Conservation (phyloP, 768 basidiomycete species). For the Ephemerocybe angulata region DNA sequence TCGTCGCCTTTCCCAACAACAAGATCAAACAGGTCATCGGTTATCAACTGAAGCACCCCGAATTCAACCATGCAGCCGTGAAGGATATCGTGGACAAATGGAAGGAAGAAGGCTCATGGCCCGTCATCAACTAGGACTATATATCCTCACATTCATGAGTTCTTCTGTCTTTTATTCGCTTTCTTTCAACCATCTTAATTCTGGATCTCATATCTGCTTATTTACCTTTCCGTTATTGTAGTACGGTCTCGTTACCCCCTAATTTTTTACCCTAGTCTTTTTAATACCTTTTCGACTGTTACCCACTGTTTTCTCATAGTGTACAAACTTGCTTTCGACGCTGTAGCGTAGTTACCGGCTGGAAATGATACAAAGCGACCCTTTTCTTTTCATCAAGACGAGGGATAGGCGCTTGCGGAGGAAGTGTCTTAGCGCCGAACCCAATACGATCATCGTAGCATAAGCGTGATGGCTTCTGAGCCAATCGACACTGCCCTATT, state of each 20-base stretch:
- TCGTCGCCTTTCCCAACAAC: constrained; percentile 60
- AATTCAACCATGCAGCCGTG: constrained; percentile 58
- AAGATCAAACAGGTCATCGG: constrained; percentile 75
- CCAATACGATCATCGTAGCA: too few relatives aligned
- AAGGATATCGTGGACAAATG: constrained; percentile 75
- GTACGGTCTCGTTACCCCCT: not conserved
- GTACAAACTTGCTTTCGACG: not conserved
- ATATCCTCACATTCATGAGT: not conserved
- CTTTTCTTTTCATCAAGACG: too few relatives aligned
- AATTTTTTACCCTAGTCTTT: not conserved
- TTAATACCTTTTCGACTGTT: not conserved
- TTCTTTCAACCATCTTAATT: not conserved
- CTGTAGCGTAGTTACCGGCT: not conserved
- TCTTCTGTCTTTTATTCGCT: not conserved
- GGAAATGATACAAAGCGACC: not conserved
- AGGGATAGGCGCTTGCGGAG: not conserved
- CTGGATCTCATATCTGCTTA: not conserved
- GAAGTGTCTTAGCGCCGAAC: not conserved
- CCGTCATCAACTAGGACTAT: constrained; percentile 29
- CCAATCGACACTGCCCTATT: too few relatives aligned
- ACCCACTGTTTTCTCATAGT: not conserved
- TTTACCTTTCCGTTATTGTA: not conserved
- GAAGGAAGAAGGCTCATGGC: constrained; percentile 68
- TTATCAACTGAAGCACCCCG: constrained; percentile 60
- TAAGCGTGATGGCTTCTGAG: too few relatives aligned